Evolutionary conservation across 805 yeast genomes (phyloP), one percentile per base, ranked within the genome.

Genomic region (Saturnispora mendoncae): DNA sequence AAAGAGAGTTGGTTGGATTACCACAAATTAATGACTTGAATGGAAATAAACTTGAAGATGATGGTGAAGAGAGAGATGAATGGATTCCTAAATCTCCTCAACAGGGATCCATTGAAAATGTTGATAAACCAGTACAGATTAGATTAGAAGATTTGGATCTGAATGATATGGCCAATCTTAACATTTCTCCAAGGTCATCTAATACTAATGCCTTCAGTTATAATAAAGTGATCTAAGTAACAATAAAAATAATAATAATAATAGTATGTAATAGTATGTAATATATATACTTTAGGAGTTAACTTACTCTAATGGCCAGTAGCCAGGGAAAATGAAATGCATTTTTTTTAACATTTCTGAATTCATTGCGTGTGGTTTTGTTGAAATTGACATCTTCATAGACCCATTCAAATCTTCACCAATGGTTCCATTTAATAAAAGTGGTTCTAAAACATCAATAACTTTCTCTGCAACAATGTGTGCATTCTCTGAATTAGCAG

Each of bases 241-340:
- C 10, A 35, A 24, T 17, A 26, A 35, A 25, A 28, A 26, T 18
- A 24, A 35, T 35, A 35, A n/a, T 33, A 33, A 8, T 8, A 14
- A 24, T 8, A 20, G 25, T 8, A 34, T 34, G 20, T 32, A 30
- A 18, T 24, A 25, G 9, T 6, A 35, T 10, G 25, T 2, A 12
- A 18, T 24, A 25, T 8, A 9, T 30, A 17, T 12, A 6, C 21
- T 19, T 9, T 23, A 15, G 18, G 10, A n/a, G n/a, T n/a, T n/a
- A n/a, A n/a, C n/a, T 21, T 21, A 36, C 10, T 29, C 10, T 15
- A n/a, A n/a, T 26, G 20, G 33, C 47, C 41, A 52, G 44, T 42
- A 78, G 81, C 94, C 92, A 87, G 97, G 97, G 69, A 84, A 86
- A 52, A 92, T 67, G 60, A 61, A 92, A 62, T 83, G 87, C 76